These are phyloP conservation scores for Grifola frondosa DNA, from an alignment of 1,284 basidiomycete genomes.

Conservation along the genomic window DNA sequence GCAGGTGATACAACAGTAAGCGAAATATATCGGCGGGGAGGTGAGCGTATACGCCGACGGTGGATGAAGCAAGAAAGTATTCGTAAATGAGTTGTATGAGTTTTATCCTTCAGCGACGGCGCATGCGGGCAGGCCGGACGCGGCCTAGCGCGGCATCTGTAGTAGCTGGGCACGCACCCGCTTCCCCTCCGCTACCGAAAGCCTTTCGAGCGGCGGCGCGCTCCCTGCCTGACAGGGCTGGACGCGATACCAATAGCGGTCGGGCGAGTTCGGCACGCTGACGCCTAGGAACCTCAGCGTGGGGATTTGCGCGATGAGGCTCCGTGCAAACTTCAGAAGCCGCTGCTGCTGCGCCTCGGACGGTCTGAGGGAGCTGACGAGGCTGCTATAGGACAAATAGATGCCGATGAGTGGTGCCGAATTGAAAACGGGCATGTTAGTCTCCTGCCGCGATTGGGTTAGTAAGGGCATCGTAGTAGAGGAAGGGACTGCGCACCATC, in stretches of 20 bases:
- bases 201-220: slow-evolving; percentile 10
- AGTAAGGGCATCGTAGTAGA: neutral
- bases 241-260: slow-evolving; percentile 18
- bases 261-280: slow-evolving; percentile 14
- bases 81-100: too few relatives aligned
- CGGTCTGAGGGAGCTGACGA: slow-evolving; percentile 3
- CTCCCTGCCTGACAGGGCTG: slow-evolving; percentile 9
- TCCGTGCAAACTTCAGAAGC: slow-evolving; percentile 10
- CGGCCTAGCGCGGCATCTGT: slow-evolving; percentile 9
- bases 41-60: too few relatives aligned
- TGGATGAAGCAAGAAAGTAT: too few relatives aligned
- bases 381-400: slow-evolving; percentile 12
- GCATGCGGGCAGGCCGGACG: too few relatives aligned
- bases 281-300: slow-evolving; percentile 19
- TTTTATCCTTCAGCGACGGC: too few relatives aligned
- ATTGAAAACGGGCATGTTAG: slow-evolving; percentile 17
- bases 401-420: slow-evolving; percentile 17
- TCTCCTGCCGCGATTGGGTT: slow-evolving; percentile 11
- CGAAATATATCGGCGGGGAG: too few relatives aligned
- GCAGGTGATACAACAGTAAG: too few relatives aligned
- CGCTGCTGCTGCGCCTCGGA: neutral
- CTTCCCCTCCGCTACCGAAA: slow-evolving; percentile 16
- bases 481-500: slow-evolving; percentile 14
- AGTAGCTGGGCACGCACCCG: slow-evolving; percentile 14
- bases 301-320: slow-evolving; percentile 12